phyloP scores from a whole-genome alignment of 768 basidiomycete genomes.

The Inosperma sp. region DNA sequence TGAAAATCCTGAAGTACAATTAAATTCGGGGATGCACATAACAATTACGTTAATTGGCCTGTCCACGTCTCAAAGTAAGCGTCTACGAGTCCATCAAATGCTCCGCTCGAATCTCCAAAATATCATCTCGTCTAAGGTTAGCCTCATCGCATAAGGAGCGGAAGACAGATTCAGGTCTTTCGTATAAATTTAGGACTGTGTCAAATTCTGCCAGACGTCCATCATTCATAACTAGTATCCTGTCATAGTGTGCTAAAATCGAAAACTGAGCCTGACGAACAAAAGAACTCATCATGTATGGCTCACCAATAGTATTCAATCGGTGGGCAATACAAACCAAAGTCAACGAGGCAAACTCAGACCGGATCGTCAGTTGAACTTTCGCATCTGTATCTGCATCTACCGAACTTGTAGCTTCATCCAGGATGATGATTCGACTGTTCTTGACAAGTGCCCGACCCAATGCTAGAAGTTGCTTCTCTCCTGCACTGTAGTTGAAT shows the following conservation, averaged over 20 bases:
- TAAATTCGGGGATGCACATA: too few species aligned
- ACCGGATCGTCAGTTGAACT: conserved; percentile 59
- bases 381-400: conserved; percentile 61
- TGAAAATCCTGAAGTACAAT: too few species aligned
- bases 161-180: conserved; percentile 61
- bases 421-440: conserved; percentile 54
- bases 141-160: conserved; percentile 67
- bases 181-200: conserved; percentile 62
- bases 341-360: conserved; percentile 52
- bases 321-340: conserved; percentile 55
- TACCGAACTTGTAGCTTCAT: conserved; percentile 60
- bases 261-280: not conserved
- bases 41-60: too few species aligned
- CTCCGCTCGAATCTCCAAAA: conserved; percentile 45
- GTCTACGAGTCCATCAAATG: conserved; percentile 13
- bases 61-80: too few species aligned
- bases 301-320: conserved; percentile 51
- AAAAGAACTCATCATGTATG: not conserved
- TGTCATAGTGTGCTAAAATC: conserved; percentile 66
- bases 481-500: conserved; percentile 62
- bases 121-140: conserved; percentile 49
- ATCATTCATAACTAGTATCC: conserved; percentile 67
- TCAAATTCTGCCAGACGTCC: conserved; percentile 71
- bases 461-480: conserved; percentile 60
- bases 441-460: conserved; percentile 59